phyloP scores from a whole-genome alignment of 768 basidiomycete genomes.

The Kwoniella sp. region DNA sequence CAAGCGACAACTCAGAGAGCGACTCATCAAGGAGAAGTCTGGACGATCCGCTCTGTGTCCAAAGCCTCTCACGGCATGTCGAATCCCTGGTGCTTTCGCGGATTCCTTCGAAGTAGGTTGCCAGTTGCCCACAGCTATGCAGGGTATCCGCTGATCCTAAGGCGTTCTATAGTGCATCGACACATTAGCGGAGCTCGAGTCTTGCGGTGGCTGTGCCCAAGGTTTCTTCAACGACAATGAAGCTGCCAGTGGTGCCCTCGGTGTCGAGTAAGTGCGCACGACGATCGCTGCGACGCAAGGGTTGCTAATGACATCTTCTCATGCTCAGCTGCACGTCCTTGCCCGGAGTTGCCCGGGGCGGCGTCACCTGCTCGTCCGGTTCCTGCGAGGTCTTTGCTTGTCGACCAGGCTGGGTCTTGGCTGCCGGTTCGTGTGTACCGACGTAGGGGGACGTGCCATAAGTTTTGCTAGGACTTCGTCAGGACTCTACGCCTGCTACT shows the following conservation, averaged over 20 bases:
- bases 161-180: constrained; percentile 13
- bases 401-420: constrained; percentile 22
- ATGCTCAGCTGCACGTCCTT: constrained; percentile 16
- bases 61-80: constrained; percentile 2
- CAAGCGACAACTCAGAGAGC: constrained; percentile 14
- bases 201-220: constrained; percentile 9
- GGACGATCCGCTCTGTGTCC: constrained; percentile 6
- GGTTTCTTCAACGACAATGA: constrained; percentile 5
- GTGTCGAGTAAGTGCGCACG: constrained; percentile 10
- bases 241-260: neutral
- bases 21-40: neutral
- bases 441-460: neutral
- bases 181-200: constrained; percentile 9
- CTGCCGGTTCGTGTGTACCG: constrained; percentile 10
- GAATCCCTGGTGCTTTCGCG: neutral
- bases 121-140: neutral
- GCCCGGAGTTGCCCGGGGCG: constrained; percentile 23
- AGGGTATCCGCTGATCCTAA: too few species aligned
- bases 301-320: neutral
- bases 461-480: neutral
- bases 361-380: constrained; percentile 21
- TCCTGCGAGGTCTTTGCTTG: constrained; percentile 20
- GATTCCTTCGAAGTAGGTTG: constrained; percentile 20
- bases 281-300: neutral
- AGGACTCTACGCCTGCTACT: too few species aligned